Evolutionary conservation across 2,329 filamentous ascomycete species (phyloP), one percentile per base, ranked within the genome.

Genomic region (Colletotrichum spaethianum): DNA sequence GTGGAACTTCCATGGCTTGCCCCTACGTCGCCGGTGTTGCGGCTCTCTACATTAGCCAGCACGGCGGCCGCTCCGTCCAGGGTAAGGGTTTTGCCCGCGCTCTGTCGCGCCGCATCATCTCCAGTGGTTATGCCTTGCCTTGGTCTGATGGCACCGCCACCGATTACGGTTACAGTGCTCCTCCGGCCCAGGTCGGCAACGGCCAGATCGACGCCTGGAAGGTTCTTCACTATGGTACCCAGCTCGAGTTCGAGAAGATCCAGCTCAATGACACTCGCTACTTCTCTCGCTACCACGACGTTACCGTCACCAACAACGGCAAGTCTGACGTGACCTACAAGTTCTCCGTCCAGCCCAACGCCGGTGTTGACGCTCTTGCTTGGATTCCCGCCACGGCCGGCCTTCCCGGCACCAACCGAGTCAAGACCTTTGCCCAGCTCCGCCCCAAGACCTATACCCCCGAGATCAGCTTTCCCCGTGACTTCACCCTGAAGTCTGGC

Each of bases 1-100:
- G 79, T 36, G 86, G 86, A 44, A 87, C 86, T 1, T 86, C 83
- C 3, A 87, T 88, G 85, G 80, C 85, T 7, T 81, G 82, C 57
- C 85, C 85, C 7, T 80, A 83, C 60, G 78, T 82, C 5, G 83
- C 85, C 9, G 85, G 80, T 48, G 77, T 80, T 42, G 76, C 77
- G 42, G 80, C 80, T 40, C 77, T 83, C 28, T 83, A 80, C 52
- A 78, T 83, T 63, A 74, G 78, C 8, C 74, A 75, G n/a, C 73
- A 78, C 52, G 81, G 81, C 9, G 80, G 81, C 36, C 60, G 60
- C 46, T 75, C 76, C 40, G 77, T 70, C 12, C 79, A 79, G 20
- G 79, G 78, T 12, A 76, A 78, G 48, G 78, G 73, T 9, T 80
- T 80, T 33, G 80, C 79, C 8, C 76, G 78, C 42, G 72, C 73